Base-by-base conservation (phyloP, 495 filamentous ascomycete genomes). In the Lasiosphaeria hispida region DNA sequence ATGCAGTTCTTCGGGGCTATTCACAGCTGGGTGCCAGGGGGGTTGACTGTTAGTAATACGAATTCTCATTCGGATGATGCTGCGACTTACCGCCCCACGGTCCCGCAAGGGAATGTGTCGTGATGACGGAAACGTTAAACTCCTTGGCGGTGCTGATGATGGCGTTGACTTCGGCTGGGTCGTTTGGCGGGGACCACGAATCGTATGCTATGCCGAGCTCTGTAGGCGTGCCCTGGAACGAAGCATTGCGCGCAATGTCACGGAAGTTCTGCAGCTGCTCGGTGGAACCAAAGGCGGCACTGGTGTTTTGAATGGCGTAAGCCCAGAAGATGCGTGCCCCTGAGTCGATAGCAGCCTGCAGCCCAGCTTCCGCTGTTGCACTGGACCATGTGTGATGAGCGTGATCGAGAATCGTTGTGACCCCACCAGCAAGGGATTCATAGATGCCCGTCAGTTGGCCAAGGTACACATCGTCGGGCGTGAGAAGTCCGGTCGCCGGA, bases 281-380 rank as follows among this genome's bases (percentile, higher is more conserved):
- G 0, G 61, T 54, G 47, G 69, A 74, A 9, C 35, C 55, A 0
- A 48, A 11, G 17, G 49, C 23, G 36, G 38, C 58, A 1, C 48
- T 13, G 14, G 55, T 39, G 30, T 64, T 52, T 19, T 54, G 41
- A 57, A 77, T 70, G 1, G 68, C 65, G 35, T 62, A 63, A 37
- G 59, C 63, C 70, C 71, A 79, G 43, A 70, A 75, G n/a, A 79
- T 67, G n/a, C 75, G 64, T 5, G 68, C 74, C 6, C 76, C 74
- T 14, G 72, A 74, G 14, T 76, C 71, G 10, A 76, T 59, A 0
- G 64, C 67, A 8, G 70, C 76, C 11, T 69, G 61, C 5, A 72
- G 63, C 6, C 75, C 75, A 0, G 75, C 72, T 37, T 69, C 56
- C 1, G 69, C 55, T 5, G 63, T 67, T 2, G 39, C 58, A 10